Base-by-base conservation (phyloP, 179 eudicot species). In the Beta lomatogona region DNA sequence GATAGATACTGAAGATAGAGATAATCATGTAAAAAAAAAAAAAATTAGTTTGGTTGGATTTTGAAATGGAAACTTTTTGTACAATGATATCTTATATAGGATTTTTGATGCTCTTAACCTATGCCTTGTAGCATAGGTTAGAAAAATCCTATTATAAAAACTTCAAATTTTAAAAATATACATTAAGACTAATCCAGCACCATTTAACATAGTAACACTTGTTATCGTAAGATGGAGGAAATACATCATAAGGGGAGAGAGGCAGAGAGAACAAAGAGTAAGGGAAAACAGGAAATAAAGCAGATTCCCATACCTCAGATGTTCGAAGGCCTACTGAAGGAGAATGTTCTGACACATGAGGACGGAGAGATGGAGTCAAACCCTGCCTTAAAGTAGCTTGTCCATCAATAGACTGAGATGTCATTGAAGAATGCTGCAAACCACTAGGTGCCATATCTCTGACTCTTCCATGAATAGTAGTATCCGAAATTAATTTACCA, bases 271-370 rank as follows among this genome's bases (percentile, higher is more conserved):
- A 75, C 25, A 66, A n/a, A n/a, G 63, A 13, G 50, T 22, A 14
- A 80, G 61, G 5, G 70, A 46, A 18, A 58, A 59, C 4, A 53
- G 14, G 19, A 44, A 69, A 44, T 14, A 82, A 44, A 53, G 55
- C n/a, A 71, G 70, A 4, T 14, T 14, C 7, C 48, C 7, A 71
- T 82, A 92, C 94, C 90, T 89, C 88, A 81, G 92, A 77, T 45
- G 81, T 63, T 83, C 79, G 77, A 46, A 76, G 66, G 77, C 82
- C 86, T 77, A 84, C 69, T 54, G 89, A 83, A 73, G 83, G 79
- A 77, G 89, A 83, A 81, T 60, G 86, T 78, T 86, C 88, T 52
- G 82, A 50, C 70, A 76, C 83, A 55, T 82, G 75, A 63, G 90
- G 88, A 79, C 77, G 83, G 66, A 69, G 76, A 73, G 87, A 80